Percentiles rank a stretch among this genome's conserved stretches.
Conservation (phyloP, 2,329 filamentous ascomycete species). For the Paecilomyces formosus region DNA sequence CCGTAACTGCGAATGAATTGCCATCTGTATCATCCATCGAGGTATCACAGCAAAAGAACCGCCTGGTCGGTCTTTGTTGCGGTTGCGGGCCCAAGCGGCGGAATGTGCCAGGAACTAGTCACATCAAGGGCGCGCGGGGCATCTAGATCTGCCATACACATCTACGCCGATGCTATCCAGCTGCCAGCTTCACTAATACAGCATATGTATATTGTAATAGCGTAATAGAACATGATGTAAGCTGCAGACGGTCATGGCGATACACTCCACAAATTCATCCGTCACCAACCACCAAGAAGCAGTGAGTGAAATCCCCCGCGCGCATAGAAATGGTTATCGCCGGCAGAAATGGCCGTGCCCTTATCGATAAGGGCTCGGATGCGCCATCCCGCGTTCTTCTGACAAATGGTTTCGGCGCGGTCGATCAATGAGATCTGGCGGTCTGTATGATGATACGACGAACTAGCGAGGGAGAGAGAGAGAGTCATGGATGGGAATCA, state of each 20-base stretch:
- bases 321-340: conserved; percentile 30
- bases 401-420: neutral
- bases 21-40: too few species aligned
- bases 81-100: neutral
- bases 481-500: too few species aligned
- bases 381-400: neutral
- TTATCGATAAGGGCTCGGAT: conserved; percentile 11
- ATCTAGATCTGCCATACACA: neutral
- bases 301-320: conserved; percentile 3
- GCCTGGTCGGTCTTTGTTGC: neutral
- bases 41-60: neutral
- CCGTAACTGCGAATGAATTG: too few species aligned
- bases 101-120: neutral
- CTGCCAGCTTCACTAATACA: too few species aligned
- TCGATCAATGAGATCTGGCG: neutral
- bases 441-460: too few species aligned
- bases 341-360: conserved; percentile 9
- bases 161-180: neutral
- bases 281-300: neutral
- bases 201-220: neutral
- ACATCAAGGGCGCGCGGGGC: conserved; percentile 3
- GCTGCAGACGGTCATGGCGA: neutral
- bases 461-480: too few species aligned
- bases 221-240: neutral
- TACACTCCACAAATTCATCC: too few species aligned